Percentiles rank a stretch among this genome's conserved stretches.
These are phyloP conservation scores for Hypholoma sublateritium DNA, from an alignment of 768 basidiomycete genomes.

Conservation along the genomic window DNA sequence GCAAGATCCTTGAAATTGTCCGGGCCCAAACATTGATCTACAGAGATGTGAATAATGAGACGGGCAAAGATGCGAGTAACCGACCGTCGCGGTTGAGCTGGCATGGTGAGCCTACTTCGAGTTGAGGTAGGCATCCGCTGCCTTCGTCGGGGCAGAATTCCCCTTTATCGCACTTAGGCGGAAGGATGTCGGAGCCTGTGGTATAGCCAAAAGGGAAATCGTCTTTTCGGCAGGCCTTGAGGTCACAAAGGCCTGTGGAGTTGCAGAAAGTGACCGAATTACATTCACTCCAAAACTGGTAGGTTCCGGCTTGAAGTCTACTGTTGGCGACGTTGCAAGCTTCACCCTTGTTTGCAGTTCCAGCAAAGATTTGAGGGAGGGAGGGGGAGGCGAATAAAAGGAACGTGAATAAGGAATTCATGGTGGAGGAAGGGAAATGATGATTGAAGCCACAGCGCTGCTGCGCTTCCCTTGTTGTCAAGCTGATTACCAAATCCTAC, in stretches of 20 bases:
- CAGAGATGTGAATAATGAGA: not conserved
- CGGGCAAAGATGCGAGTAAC: not conserved
- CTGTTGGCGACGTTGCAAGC: constrained; percentile 57
- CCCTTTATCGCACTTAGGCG: constrained; percentile 58
- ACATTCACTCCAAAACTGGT: constrained; percentile 79
- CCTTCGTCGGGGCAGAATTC: constrained; percentile 87
- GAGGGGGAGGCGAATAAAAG: constrained; percentile 46
- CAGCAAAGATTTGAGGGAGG: constrained; percentile 40
- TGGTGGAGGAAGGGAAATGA: not conserved
- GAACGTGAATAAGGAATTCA: constrained; percentile 39
- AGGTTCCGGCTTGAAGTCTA: constrained; percentile 74
- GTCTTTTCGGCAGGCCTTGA: constrained; percentile 73
- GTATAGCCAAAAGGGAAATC: constrained; percentile 75
- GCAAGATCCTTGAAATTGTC: constrained; percentile 61
- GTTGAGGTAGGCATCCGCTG: constrained; percentile 59
- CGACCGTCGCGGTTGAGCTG: constrained; percentile 88
- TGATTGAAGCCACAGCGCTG: constrained; percentile 9
- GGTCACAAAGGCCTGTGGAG: constrained; percentile 52
- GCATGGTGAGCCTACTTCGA: constrained; percentile 66
- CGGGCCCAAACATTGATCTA: constrained; percentile 79
- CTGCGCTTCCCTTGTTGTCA: not conserved
- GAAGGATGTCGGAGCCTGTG: constrained; percentile 40
- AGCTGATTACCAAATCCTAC: not conserved
- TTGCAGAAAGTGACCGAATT: constrained; percentile 67
- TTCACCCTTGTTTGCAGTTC: constrained; percentile 43